Conservation (phyloP, 2,329 filamentous ascomycete species). For the Xylaria sp. region DNA sequence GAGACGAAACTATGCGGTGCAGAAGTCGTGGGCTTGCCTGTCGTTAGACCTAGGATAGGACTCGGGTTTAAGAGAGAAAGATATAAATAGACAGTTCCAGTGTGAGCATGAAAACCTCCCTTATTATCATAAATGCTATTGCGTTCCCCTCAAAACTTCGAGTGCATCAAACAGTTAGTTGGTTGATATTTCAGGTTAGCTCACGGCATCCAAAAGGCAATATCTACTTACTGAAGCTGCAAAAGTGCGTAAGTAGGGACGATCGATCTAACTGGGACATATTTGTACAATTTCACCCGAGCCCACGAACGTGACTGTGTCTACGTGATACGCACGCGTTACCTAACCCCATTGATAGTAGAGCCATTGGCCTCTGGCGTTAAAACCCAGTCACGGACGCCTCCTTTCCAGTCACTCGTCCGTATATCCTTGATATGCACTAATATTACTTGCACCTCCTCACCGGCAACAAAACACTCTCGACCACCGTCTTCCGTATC, state of each 20-base stretch:
- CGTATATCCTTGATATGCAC: constrained; percentile 86
- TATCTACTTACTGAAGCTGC: not conserved
- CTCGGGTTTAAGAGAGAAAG: not conserved
- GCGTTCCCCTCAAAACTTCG: not conserved
- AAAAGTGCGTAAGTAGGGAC: not conserved
- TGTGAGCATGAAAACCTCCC: too few relatives aligned
- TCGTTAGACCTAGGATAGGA: too few relatives aligned
- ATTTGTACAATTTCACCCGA: not conserved
- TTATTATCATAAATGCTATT: not conserved
- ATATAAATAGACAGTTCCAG: too few relatives aligned
- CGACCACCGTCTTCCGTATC: constrained; percentile 61
- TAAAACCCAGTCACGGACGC: constrained; percentile 79
- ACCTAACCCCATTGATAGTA: constrained; percentile 31
- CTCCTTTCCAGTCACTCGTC: constrained; percentile 96
- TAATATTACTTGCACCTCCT: constrained; percentile 86
- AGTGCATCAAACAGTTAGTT: not conserved
- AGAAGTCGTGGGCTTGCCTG: not conserved
- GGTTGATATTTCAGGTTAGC: not conserved
- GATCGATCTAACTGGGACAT: not conserved
- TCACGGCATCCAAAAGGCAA: not conserved
- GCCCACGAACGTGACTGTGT: not conserved
- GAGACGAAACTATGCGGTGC: not conserved
- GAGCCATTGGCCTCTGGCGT: constrained; percentile 9
- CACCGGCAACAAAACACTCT: constrained; percentile 78
- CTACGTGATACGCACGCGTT: not conserved